These are phyloP conservation scores for Phytophthora sojae DNA, from an alignment of 352 stramenopile species.

Conservation along the genomic window DNA sequence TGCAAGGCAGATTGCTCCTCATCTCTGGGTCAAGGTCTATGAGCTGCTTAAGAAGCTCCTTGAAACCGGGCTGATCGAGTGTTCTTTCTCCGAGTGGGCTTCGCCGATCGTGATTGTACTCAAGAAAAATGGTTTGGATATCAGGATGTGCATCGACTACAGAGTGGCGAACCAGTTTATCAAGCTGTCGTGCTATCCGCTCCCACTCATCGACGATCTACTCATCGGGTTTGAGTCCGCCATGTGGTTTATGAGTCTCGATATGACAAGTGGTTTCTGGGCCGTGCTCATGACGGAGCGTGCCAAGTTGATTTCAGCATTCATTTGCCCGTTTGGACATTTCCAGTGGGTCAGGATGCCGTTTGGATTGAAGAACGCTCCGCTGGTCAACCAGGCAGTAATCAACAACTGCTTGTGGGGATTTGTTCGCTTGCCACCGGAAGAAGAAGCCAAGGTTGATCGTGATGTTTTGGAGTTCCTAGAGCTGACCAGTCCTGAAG, in stretches of 20 bases:
- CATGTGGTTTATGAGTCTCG: conserved; percentile 8
- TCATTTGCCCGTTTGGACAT: conserved; percentile 5
- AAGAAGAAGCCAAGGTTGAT: conserved; percentile 3
- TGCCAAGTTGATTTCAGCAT: neutral
- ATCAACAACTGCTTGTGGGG: conserved; percentile 7
- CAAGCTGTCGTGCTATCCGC: neutral
- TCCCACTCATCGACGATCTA: neutral
- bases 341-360: conserved; percentile 1
- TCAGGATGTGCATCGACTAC: neutral
- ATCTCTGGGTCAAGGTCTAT: neutral
- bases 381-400: neutral
- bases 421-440: neutral
- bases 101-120: neutral
- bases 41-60: neutral
- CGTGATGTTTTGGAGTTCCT: neutral
- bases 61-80: neutral
- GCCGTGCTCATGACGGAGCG: neutral
- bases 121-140: neutral
- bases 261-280: neutral
- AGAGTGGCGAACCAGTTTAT: neutral
- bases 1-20: neutral
- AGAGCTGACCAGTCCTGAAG: neutral
- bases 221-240: conserved; percentile 2
- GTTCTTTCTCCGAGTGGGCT: neutral
- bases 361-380: neutral